Conservation (phyloP, 345 rosid species). For the Corymbia maculata region DNA sequence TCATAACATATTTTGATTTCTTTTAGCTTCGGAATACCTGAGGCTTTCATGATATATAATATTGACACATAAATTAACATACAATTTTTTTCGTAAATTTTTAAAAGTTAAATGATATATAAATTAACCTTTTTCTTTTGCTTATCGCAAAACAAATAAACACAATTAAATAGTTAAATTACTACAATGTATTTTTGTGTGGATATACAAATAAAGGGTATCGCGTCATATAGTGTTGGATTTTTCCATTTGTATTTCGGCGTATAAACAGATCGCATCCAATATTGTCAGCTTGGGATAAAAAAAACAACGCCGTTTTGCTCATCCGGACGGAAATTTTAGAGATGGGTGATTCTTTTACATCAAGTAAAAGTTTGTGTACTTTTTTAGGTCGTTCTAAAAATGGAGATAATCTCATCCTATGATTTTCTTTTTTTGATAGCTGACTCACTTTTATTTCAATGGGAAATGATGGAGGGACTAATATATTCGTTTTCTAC, state of each 20-base stretch:
- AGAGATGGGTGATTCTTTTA: neutral
- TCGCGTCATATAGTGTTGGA: too few relatives aligned
- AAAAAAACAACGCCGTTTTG: neutral
- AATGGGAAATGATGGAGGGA: neutral
- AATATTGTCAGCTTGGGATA: too few relatives aligned
- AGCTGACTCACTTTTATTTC: neutral
- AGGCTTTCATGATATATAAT: too few relatives aligned
- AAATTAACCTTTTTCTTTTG: too few relatives aligned
- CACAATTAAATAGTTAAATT: too few relatives aligned
- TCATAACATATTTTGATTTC: neutral
- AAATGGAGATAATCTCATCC: neutral
- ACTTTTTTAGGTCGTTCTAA: neutral
- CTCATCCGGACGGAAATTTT: neutral
- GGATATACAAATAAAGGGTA: too few relatives aligned
- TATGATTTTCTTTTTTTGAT: neutral
- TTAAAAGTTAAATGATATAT: rapidly evolving
- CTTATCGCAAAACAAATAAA: too few relatives aligned
- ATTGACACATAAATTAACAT: neutral
- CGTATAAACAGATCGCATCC: too few relatives aligned
- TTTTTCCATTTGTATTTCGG: too few relatives aligned
- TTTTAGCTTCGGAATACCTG: too few relatives aligned
- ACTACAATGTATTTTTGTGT: too few relatives aligned
- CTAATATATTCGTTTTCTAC: neutral
- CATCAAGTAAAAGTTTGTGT: neutral
- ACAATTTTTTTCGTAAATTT: rapidly evolving